A percentile compares a stretch with the other conserved stretches of the same genome.
phyloP scores from a whole-genome alignment of 169 alveolate species.

The Plasmodium adleri region DNA sequence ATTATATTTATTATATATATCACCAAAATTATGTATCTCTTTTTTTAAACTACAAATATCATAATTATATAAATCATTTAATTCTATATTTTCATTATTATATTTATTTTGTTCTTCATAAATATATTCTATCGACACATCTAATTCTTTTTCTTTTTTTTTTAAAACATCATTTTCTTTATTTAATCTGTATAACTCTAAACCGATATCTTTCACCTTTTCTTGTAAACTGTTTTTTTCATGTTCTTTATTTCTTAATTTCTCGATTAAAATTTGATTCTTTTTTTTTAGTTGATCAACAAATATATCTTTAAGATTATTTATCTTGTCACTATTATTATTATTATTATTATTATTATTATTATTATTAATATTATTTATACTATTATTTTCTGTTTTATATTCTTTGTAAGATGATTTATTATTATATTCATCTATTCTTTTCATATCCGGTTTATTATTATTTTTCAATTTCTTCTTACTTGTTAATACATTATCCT shows the following conservation, averaged over 20 bases:
- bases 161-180: conserved; percentile 49
- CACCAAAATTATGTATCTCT: conserved; percentile 34
- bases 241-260: conserved; percentile 17
- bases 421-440: too few species aligned
- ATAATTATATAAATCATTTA: conserved; percentile 11
- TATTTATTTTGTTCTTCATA: conserved; percentile 8
- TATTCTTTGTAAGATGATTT: neutral
- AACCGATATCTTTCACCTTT: conserved; percentile 34
- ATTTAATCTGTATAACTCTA: conserved; percentile 40
- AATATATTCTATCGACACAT: conserved; percentile 1
- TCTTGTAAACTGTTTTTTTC: conserved; percentile 52
- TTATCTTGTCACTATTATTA: neutral
- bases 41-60: conserved; percentile 28
- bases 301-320: conserved; percentile 27
- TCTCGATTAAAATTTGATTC: conserved; percentile 17
- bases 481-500: too few species aligned
- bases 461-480: too few species aligned
- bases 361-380: neutral
- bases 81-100: conserved; percentile 13
- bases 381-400: neutral
- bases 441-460: too few species aligned
- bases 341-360: neutral
- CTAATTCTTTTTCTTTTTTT: conserved; percentile 49
- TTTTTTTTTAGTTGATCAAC: conserved; percentile 43
- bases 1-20: conserved; percentile 49